Base-by-base conservation (phyloP, 176 grass and related monocot genomes). In the Oryza meyeriana region DNA sequence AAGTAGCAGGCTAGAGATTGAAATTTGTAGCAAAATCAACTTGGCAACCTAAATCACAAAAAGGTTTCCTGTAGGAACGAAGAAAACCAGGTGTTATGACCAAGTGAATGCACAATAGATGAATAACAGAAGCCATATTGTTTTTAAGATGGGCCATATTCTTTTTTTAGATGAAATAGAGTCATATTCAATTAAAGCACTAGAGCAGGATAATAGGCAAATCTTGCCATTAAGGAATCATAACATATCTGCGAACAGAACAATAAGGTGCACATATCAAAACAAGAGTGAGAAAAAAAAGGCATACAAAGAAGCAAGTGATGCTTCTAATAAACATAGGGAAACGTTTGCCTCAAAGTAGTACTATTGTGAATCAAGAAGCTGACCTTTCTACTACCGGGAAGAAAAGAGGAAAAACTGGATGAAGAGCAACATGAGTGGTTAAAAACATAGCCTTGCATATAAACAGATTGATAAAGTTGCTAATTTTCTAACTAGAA, bases 31-130 rank as follows among this genome's bases (percentile, higher is more conserved):
- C 25, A 3, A 61, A 24, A 71, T 31, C 77, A 68, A 48, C 64
- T 52, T 40, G 32, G 67, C 25, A 3, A 71, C 31, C 2, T 12
- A 61, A 35, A 33, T 33, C 1, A 24, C 12, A 63, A 83, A 71
- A 57, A 28, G 27, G 27, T n/a, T 84, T 79, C 75, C 86, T 88
- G 75, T 29, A 45, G 59, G 73, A 72, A 74, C 16, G 10, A 20
- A 67, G 25, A 61, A 79, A 72, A 72, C 12, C 18, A 57, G 34
- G 10, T 84, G 22, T 74, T 61, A 74, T 66, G 28, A 79, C 39
- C 66, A 44, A 41, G 25, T 59, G 75, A 30, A 78, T 67, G 44
- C 34, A 24, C 44, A 27, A 4, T 71, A 41, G 24, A 71, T 24
- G 6, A 66, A 16, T 26, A 68, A 68, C 24, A n/a, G 34, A 76